Base-by-base conservation (phyloP, 352 stramenopile genomes). In the Phytophthora crassamura region DNA sequence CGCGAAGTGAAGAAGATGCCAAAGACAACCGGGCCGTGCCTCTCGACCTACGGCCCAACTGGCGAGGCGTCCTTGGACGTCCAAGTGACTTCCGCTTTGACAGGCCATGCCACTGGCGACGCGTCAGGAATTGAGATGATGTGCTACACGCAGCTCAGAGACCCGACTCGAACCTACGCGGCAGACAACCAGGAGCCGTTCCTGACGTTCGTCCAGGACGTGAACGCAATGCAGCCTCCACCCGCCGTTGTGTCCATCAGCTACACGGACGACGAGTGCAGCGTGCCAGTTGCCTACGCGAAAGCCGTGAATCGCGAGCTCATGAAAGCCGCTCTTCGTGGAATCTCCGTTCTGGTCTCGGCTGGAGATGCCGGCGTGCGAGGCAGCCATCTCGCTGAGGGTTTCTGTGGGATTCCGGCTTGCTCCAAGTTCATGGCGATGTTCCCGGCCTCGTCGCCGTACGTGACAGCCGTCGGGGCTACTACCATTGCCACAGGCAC, bases 101-200 rank as follows among this genome's bases (percentile, higher is more conserved):
- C 85, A 14, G 64, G 59, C 3, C 86, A 78, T 34, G 72, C 75
- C 2, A 58, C 58, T 46, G 59, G 66, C 25, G 59, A 74, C 40
- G 53, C 48, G 10, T 67, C 66, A 3, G 58, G 70, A 16, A 67
- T 89, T 12, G 71, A 88, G 46, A 80, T 91, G 69, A 20, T 87
- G 34, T 94, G 85, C 65, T 90, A 89, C 67, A 73, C 86, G 15
- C 45, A 74, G 11, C 57, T 89, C 2, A 62, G 83, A 18, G 80
- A 92, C 47, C 43, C 78, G 47, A 76, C 69, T 35, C 64, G 64
- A 11, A 59, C 61, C 2, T 81, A 86, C 32, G 74, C 74, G 3
- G 80, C 86, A 10, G 80, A 89, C 71, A 94, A 94, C 56, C 85
- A 94, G 55, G 85, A 93, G 64, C 86, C 86, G 5, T 94, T 94